Evolutionary conservation across 2,329 filamentous ascomycete genomes (phyloP), one percentile per base, ranked within the genome.

Genomic region (Lachnellula hyalina): DNA sequence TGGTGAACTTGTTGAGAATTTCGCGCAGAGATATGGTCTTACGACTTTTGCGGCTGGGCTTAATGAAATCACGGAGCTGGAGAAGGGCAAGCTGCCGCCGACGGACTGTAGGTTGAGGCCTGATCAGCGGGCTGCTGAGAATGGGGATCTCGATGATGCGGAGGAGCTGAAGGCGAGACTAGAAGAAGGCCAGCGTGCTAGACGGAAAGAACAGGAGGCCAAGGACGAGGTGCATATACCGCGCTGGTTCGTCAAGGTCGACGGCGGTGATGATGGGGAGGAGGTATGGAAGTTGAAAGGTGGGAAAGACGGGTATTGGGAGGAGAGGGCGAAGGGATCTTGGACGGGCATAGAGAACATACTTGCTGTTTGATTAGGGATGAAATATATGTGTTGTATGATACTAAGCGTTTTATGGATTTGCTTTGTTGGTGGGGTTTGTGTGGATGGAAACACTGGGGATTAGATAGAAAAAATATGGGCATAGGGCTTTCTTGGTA

Each of bases 241-340:
- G 5, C 80, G 82, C 62, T 99, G 93, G 91, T 99, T 99, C 69
- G 81, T 84, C 51, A 86, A 81, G 72, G 84, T 88, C 8, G 75
- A 75, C 12, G 74, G 73, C 47, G 76, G 77, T 45, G 76, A 79
- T n/a, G 77, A 80, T 23, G 75, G 80, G 4, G 85, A 88, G 67
- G 84, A 88, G 67, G 77, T 87, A 11, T 89, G 89, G 89, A 81
- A 84, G 65, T 71, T 96, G 60, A 94, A 86, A 74, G 77, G 77
- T 2, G 90, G 91, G 19, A 91, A 87, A 72, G 90, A 95, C 17
- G 86, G 90, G 8, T 99, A 99, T 73, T 99, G 94, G 94, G 92
- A 96, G 68, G 86, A 90, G 72, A 81, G 93, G 57, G 79, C 77
- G 2, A 81, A 75, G 60, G 85, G 85, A 1, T 76, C 76, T 53